These are phyloP conservation scores for Endothia cerciana DNA, from an alignment of 2,329 filamentous ascomycete species.

Conservation along the genomic window DNA sequence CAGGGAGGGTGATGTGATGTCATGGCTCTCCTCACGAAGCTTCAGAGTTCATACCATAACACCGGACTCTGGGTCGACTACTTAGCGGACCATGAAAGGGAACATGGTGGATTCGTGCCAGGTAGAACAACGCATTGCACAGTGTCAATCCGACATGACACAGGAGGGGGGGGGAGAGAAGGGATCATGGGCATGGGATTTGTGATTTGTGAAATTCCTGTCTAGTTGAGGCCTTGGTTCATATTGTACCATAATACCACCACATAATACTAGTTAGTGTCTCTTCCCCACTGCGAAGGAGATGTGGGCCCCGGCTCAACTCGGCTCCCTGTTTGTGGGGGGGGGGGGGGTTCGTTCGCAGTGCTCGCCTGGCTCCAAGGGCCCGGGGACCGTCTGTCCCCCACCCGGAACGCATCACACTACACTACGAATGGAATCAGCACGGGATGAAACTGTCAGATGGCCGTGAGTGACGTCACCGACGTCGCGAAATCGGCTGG, in stretches of 20 bases:
- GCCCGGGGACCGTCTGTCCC: not conserved
- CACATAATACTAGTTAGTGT: not conserved
- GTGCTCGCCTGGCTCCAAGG: not conserved
- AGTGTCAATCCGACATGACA: constrained; percentile 4
- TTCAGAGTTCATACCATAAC: too few relatives aligned
- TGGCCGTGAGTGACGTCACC: constrained; percentile 10
- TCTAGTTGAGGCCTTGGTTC: too few relatives aligned
- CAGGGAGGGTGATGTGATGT: not conserved
- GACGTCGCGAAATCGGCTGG: constrained; percentile 2
- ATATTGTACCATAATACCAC: not conserved
- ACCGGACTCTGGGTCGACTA: too few relatives aligned
- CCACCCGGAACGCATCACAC: constrained; percentile 13
- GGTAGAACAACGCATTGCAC: constrained; percentile 10
- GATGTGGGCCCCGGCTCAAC: not conserved
- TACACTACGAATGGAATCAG: not conserved
- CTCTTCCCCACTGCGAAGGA: constrained; percentile 7
- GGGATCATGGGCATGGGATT: constrained; percentile 7
- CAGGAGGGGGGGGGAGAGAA: not conserved
- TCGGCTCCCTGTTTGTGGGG: too few relatives aligned
- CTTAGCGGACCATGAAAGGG: too few relatives aligned
- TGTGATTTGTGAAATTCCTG: constrained; percentile 3
- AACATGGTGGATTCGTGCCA: too few relatives aligned
- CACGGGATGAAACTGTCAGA: constrained; percentile 1
- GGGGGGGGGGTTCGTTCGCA: not conserved
- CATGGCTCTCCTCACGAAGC: not conserved